Base-by-base conservation (phyloP, 306 rosid genomes). In the Dryas octopetala region DNA sequence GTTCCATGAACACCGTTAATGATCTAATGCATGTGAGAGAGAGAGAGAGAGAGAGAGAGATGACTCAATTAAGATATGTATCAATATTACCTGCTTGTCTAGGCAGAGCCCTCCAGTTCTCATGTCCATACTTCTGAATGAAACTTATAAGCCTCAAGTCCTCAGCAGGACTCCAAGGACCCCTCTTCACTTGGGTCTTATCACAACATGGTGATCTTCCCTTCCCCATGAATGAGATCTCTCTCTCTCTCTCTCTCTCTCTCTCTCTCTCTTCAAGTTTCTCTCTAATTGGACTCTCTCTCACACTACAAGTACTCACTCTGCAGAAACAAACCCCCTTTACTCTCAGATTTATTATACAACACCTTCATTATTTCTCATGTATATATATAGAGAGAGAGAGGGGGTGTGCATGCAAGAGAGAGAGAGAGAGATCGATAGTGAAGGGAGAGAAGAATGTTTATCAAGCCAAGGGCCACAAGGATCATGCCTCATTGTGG, bases 171-270 rank as follows among this genome's bases (percentile, higher is more conserved):
- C 91, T 95, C 98, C 98, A 95, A 16, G 98, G 98, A 7, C 98
- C 98, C 81, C 93, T 89, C 89, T 92, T 95, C 82, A 95, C 98
- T 87, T 86, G 75, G 49, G 53, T 76, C 87, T 90, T 95, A 69
- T 95, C 97, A 82, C 98, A 95, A 11, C 98, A 95, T 23, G 97
- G 98, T 64, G 96, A 87, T 78, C 97, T 91, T 86, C 98, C 98
- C 79, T 83, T 95, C 10, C 97, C 97, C 98, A 91, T 90, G 19
- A n/a, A n/a, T 19, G 38, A 32, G 38, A 32, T 50, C 68, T 46
- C 32, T 49, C 23, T 48, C 67, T 62, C 51, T 65, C 64, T 69
- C 43, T 73, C 51, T 67, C 66, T 26, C 45, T 73, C 78, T 67
- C 73, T 59, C 48, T 9, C 44, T 50, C 49, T 62, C 67, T 38